phyloP scores from a whole-genome alignment of 495 filamentous ascomycete genomes.

The Cryomyces antarcticus region DNA sequence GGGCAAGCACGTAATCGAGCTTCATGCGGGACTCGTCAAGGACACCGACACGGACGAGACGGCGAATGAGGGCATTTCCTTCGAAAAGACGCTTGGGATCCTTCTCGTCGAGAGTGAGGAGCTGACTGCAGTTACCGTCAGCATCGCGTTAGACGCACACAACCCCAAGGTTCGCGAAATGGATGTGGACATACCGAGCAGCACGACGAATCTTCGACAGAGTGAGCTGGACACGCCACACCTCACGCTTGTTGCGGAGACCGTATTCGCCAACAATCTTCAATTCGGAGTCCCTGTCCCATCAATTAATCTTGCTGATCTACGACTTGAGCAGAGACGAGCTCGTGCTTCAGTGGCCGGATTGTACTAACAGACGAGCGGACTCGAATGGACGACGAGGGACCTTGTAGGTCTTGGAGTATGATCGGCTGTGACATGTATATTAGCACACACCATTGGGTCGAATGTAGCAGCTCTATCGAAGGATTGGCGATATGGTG shows the following conservation, averaged over 20 bases:
- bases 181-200: slow-evolving; percentile 55
- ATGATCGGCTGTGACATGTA: slow-evolving; percentile 27
- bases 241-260: slow-evolving; percentile 99
- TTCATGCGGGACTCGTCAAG: slow-evolving; percentile 99
- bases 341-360: slow-evolving; percentile 94
- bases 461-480: too few species aligned
- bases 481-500: too few species aligned
- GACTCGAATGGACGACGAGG: slow-evolving; percentile 83
- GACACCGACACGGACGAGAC: slow-evolving; percentile 98
- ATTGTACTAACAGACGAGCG: slow-evolving; percentile 90
- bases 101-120: slow-evolving; percentile 98
- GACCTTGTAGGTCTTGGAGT: slow-evolving; percentile 99
- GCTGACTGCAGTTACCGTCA: slow-evolving; percentile 43
- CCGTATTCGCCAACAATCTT: slow-evolving; percentile 99
- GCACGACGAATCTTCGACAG: slow-evolving; percentile 99
- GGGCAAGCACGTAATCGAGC: slow-evolving; percentile 99
- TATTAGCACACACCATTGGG: too few species aligned
- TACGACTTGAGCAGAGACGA: slow-evolving; percentile 93
- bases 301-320: slow-evolving; percentile 27
- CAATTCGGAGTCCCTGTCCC: slow-evolving; percentile 85
- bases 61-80: slow-evolving; percentile 98
- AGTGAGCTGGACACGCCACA: slow-evolving; percentile 97
- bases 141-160: not conserved
- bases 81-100: slow-evolving; percentile 99
- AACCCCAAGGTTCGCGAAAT: not conserved